A percentile compares a stretch with the other conserved stretches of the same genome.
Evolutionary conservation across 1,284 basidiomycete genomes (phyloP).

Genomic region (Naganishia sp.): DNA sequence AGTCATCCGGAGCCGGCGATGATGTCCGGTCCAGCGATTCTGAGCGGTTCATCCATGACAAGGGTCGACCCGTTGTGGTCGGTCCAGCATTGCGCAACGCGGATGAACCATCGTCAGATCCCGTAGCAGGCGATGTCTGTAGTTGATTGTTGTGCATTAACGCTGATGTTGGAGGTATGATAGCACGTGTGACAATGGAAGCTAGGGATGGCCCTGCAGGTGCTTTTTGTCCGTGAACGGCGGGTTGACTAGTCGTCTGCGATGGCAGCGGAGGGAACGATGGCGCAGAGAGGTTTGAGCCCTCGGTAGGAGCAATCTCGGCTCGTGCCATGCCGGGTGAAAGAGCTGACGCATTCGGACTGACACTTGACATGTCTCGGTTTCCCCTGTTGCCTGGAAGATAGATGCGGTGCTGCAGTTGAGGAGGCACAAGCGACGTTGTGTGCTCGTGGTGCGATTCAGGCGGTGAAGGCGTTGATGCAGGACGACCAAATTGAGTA

Average conservation of each 20-base stretch:
- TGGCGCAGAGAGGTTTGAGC: conserved; percentile 35
- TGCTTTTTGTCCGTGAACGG: conserved; percentile 4
- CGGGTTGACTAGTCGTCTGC: conserved; percentile 20
- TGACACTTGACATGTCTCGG: background rate
- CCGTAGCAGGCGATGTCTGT: conserved; percentile 5
- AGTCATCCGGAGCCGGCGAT: conserved; percentile 26
- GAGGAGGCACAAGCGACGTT: conserved; percentile 50
- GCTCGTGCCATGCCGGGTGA: background rate
- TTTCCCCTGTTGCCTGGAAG: conserved; percentile 37
- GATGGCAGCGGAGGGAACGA: conserved; percentile 50
- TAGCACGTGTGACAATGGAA: conserved; percentile 51
- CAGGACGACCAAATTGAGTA: conserved; percentile 3
- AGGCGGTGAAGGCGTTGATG: conserved; percentile 1
- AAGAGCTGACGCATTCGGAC: background rate
- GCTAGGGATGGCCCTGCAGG: conserved; percentile 48
- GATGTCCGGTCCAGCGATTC: conserved; percentile 4
- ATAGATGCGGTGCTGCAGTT: conserved; percentile 53
- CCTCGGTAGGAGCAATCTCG: background rate
- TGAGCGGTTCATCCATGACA: conserved; percentile 21
- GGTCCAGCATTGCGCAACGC: background rate
- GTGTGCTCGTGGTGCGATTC: conserved; percentile 40
- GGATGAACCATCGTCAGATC: conserved; percentile 1
- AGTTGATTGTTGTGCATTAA: conserved; percentile 23
- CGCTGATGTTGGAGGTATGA: conserved; percentile 30
- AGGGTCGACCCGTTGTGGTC: conserved; percentile 13